phyloP scores from a whole-genome alignment of 768 basidiomycete genomes.

The Russula dissimulans region DNA sequence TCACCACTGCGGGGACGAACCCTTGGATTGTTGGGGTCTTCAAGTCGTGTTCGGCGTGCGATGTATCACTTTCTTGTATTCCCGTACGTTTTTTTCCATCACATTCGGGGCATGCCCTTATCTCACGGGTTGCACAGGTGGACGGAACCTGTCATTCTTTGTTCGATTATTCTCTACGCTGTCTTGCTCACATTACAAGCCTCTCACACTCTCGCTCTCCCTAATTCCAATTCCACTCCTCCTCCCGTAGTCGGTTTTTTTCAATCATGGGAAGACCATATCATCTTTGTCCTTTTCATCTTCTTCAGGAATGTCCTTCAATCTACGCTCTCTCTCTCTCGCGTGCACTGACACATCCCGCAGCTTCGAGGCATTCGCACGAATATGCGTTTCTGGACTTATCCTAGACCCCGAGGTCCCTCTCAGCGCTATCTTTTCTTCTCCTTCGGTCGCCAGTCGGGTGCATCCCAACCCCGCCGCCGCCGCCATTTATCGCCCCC shows the following conservation, averaged over 20 bases:
- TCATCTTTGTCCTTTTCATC: conserved; percentile 73
- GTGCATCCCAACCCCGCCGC: conserved; percentile 24
- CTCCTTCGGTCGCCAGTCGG: conserved; percentile 27
- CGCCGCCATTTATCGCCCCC: conserved; percentile 14
- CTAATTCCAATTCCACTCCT: conserved; percentile 31
- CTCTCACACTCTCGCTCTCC: conserved; percentile 40
- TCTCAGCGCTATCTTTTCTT: conserved; percentile 39
- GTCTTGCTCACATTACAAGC: conserved; percentile 77
- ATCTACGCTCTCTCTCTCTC: neutral
- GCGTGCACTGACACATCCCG: conserved; percentile 4
- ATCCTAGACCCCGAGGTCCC: conserved; percentile 75
- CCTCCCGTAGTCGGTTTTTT: conserved; percentile 65
- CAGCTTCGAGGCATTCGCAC: conserved; percentile 77
- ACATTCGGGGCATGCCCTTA: neutral
- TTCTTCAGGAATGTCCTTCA: conserved; percentile 62
- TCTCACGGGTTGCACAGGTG: conserved; percentile 37
- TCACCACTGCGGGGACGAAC: conserved; percentile 67
- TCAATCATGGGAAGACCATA: conserved; percentile 81
- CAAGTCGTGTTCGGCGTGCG: conserved; percentile 50
- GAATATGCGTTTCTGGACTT: conserved; percentile 85
- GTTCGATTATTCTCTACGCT: conserved; percentile 78
- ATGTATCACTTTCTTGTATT: conserved; percentile 64
- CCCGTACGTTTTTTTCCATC: conserved; percentile 43
- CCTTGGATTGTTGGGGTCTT: conserved; percentile 65
- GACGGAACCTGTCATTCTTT: conserved; percentile 79